Conservation (phyloP, 805 yeast genomes). For the Lipomyces mesembrius region DNA sequence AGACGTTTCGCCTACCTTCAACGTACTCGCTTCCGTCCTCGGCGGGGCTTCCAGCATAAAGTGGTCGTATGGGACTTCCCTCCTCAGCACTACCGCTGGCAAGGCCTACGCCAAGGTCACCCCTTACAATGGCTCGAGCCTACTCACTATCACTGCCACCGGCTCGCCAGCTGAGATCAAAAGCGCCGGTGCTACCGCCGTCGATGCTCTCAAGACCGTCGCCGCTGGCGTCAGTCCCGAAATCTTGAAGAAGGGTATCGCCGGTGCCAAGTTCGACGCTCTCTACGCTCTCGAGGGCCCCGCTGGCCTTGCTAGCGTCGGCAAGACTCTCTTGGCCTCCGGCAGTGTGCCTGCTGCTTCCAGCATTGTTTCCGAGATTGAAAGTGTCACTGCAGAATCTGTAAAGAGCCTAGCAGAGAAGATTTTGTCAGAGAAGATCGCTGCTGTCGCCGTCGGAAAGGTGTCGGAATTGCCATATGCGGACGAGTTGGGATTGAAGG, state of each 20-base stretch:
- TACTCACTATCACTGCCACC: slow-evolving; percentile 71
- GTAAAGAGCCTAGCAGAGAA: slow-evolving; percentile 46
- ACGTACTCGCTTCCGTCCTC: slow-evolving; percentile 71
- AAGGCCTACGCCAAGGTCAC: slow-evolving; percentile 56
- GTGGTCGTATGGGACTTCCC: slow-evolving; percentile 57
- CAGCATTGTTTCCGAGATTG: slow-evolving; percentile 39
- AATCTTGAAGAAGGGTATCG: slow-evolving; percentile 56
- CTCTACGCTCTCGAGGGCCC: slow-evolving; percentile 49
- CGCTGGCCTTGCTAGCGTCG: slow-evolving; percentile 23
- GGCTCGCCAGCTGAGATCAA: slow-evolving; percentile 66
- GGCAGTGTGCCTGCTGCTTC: slow-evolving; percentile 44
- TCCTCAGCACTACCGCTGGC: slow-evolving; percentile 54
- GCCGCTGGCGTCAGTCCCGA: slow-evolving; percentile 40
- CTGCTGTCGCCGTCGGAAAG: slow-evolving; percentile 89
- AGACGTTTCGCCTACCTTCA: slow-evolving; percentile 63
- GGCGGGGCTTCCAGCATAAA: slow-evolving; percentile 55
- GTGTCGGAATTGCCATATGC: slow-evolving; percentile 82
- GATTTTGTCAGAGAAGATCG: slow-evolving; percentile 60
- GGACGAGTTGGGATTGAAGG: slow-evolving; percentile 56
- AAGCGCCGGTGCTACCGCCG: slow-evolving; percentile 55
- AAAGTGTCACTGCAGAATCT: slow-evolving; percentile 40
- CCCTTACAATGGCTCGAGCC: slow-evolving; percentile 77
- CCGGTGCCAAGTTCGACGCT: slow-evolving; percentile 63
- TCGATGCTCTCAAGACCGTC: slow-evolving; percentile 31
- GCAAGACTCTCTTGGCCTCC: slow-evolving; percentile 47